These are phyloP conservation scores for Eimeria falciformis DNA, from an alignment of 169 alveolate genomes.

Conservation along the genomic window DNA sequence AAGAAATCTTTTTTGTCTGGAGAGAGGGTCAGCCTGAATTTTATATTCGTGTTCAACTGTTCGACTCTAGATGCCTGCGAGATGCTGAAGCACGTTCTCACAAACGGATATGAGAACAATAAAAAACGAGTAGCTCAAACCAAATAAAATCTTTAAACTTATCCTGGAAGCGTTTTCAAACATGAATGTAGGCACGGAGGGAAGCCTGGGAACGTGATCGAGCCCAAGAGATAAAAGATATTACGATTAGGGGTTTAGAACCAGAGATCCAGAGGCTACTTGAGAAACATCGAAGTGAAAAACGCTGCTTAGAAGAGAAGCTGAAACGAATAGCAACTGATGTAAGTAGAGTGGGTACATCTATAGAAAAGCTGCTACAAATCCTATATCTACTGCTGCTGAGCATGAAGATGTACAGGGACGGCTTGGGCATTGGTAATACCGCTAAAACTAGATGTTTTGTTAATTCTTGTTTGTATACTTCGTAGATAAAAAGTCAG, in stretches of 20 bases:
- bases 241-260: constrained; percentile 73
- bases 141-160: too few species aligned
- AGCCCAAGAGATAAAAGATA: constrained; percentile 73
- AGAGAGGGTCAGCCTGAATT: constrained; percentile 14
- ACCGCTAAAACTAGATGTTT: background rate
- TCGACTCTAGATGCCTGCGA: too few species aligned
- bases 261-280: constrained; percentile 74
- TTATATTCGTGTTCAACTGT: too few species aligned
- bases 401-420: too few species aligned
- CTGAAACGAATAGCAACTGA: constrained; percentile 3
- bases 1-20: constrained; percentile 33
- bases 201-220: constrained; percentile 75
- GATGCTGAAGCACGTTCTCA: background rate
- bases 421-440: background rate
- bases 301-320: constrained; percentile 54
- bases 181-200: constrained; percentile 69
- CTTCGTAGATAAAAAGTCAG: constrained; percentile 18
- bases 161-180: too few species aligned
- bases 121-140: background rate
- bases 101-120: background rate
- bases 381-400: too few species aligned
- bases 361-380: background rate
- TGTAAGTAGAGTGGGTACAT: background rate
- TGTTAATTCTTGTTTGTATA: background rate
- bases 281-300: constrained; percentile 59